Percentiles rank a stretch among this genome's conserved stretches.
These are phyloP conservation scores for Botryotinia convoluta DNA, from an alignment of 2,329 filamentous ascomycete genomes.

Conservation along the genomic window DNA sequence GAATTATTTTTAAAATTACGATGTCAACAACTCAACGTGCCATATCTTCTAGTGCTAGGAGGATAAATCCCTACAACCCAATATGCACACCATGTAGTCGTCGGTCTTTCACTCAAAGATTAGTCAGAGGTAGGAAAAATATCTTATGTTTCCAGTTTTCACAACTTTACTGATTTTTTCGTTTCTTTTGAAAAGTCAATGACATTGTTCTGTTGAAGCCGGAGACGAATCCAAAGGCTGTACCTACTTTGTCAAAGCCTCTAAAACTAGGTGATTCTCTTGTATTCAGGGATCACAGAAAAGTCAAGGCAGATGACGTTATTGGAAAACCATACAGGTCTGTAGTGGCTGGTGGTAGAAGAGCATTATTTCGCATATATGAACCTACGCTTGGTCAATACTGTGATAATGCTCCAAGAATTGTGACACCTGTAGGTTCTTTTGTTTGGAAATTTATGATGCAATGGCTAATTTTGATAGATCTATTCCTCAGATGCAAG, in stretches of 20 bases:
- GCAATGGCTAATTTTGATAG: constrained; percentile 40
- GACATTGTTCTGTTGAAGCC: constrained; percentile 37
- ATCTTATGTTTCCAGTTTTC: background rate
- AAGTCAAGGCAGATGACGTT: constrained; percentile 42
- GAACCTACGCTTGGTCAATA: constrained; percentile 72
- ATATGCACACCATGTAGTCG: background rate
- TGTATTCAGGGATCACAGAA: constrained; percentile 14
- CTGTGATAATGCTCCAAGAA: constrained; percentile 57
- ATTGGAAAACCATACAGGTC: constrained; percentile 35
- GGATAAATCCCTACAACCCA: background rate
- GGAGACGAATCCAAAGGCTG: constrained; percentile 18
- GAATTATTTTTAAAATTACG: background rate
- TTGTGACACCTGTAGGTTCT: constrained; percentile 68
- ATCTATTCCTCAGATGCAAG: constrained; percentile 74
- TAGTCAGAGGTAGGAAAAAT: constrained; percentile 8
- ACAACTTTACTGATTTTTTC: background rate
- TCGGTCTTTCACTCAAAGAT: constrained; percentile 7
- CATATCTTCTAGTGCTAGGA: background rate
- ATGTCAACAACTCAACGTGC: constrained; percentile 7
- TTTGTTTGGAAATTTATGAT: background rate
- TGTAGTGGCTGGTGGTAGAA: constrained; percentile 26
- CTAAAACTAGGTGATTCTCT: constrained; percentile 39
- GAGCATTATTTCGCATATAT: constrained; percentile 43
- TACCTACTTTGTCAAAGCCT: constrained; percentile 42
- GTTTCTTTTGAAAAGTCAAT: background rate